Base-by-base conservation (phyloP, 768 basidiomycete genomes). In the Lentinus brumalis region DNA sequence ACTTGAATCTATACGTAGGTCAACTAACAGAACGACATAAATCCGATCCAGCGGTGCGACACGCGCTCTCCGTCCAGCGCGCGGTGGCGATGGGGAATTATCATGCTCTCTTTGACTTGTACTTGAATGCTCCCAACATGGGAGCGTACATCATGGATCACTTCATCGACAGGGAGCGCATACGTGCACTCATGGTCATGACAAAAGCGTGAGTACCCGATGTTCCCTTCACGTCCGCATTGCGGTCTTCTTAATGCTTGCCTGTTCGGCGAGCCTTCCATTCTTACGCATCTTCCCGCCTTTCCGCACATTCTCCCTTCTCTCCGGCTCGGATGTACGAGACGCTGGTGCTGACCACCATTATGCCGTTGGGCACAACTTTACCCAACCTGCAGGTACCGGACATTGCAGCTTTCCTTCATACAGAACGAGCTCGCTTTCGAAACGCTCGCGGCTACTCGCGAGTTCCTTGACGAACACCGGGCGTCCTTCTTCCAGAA, bases 131-230 rank as follows among this genome's bases (percentile, higher is more conserved):
- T 46, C 94, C 95, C 30, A 95, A 96, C 71, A 98, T 98, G 97
- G 94, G 94, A 41, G 95, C 86, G 56, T 98, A 98, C 75, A 94
- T 99, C 70, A 97, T 99, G 93, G 97, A 98, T 76, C 95, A 98
- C 74, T 98, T 98, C 74, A 90, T 98, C 69, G 86, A 88, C 69
- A 84, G 97, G 68, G 97, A 98, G 77, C 80, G 97, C 60, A 83
- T 90, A 57, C 85, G 86, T 60, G 95, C 94, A 2, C 73, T 99
- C 62, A 85, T 94, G 71, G 86, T 91, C 65, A 96, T 99, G 78
- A 85, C 92, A 32, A 97, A 91, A 84, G 91, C 92, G 97, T 98
- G 67, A 70, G 96, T 83, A 39, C 62, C 15, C 26, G 6, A 29
- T 49, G 14, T 7, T 26, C 26, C 12, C 21, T 14, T 11, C 29